A percentile compares a stretch with the other conserved stretches of the same genome.
phyloP scores from a whole-genome alignment of 306 rosid genomes.

The Adenanthera pavonina region DNA sequence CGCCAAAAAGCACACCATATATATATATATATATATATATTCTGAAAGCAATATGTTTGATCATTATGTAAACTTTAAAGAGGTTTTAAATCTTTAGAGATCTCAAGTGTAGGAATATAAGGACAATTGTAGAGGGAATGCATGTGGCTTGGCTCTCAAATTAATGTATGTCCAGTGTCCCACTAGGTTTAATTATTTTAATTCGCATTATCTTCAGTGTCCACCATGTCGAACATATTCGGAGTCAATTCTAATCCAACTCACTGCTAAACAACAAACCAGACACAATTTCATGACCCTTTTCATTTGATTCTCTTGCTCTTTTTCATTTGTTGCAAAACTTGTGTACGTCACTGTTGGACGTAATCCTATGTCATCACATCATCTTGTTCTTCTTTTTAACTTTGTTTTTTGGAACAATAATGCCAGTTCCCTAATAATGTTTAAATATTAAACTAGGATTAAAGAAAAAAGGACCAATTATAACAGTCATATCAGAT shows the following conservation, averaged over 20 bases:
- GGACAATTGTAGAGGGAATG: background rate
- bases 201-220: slow-evolving; percentile 19
- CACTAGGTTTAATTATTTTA: slow-evolving; percentile 5
- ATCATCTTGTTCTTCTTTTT: background rate
- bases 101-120: slow-evolving; percentile 36
- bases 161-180: background rate
- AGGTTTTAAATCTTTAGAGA: background rate
- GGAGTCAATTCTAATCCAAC: slow-evolving; percentile 29
- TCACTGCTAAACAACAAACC: background rate
- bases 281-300: background rate
- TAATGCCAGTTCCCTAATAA: background rate
- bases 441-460: background rate
- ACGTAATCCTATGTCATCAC: slow-evolving; percentile 4
- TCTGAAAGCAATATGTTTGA: slow-evolving; percentile 16
- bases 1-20: background rate
- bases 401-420: background rate
- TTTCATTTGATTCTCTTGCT: slow-evolving; percentile 16
- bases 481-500: too few relatives aligned
- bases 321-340: background rate
- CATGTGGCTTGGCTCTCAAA: slow-evolving; percentile 18
- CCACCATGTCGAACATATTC: slow-evolving; percentile 36
- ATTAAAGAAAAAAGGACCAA: too few relatives aligned
- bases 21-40: background rate
- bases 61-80: background rate
- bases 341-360: background rate